phyloP scores from a whole-genome alignment of 208 protist species.

The Trypanosoma scelopori region DNA sequence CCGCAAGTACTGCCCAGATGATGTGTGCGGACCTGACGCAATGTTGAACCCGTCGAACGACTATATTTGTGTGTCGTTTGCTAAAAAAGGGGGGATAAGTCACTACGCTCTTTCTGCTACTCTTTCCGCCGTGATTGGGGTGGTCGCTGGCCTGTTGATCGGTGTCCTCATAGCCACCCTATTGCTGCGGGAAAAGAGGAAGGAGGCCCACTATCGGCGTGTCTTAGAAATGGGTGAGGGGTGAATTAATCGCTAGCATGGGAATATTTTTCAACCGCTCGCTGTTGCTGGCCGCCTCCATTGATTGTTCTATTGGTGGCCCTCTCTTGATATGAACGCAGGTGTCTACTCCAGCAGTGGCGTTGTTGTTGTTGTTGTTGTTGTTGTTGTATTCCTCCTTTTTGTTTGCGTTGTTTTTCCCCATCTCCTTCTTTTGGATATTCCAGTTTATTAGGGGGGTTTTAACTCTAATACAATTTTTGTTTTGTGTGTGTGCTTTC shows the following conservation, averaged over 20 bases:
- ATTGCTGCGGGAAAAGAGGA: neutral
- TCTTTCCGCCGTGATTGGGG: constrained; percentile 12
- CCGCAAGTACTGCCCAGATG: constrained; percentile 20
- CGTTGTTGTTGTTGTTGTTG: too few relatives aligned
- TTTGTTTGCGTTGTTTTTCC: too few relatives aligned
- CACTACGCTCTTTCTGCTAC: constrained; percentile 12
- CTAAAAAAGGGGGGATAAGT: neutral
- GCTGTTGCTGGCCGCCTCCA: too few relatives aligned
- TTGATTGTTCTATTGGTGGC: too few relatives aligned
- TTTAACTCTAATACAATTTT: too few relatives aligned
- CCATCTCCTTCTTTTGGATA: too few relatives aligned
- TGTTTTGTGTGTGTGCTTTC: too few relatives aligned
- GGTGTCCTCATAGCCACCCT: constrained; percentile 22
- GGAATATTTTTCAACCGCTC: neutral
- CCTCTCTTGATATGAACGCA: too few relatives aligned
- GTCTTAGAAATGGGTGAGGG: neutral
- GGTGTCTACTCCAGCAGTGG: too few relatives aligned
- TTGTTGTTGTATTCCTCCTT: too few relatives aligned
- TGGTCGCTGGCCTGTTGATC: constrained; percentile 11
- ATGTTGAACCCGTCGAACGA: constrained; percentile 8
- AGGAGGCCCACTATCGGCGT: constrained; percentile 18
- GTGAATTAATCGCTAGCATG: constrained; percentile 1
- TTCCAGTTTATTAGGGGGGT: too few relatives aligned
- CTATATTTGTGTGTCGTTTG: constrained; percentile 19
- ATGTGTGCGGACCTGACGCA: constrained; percentile 18